Evolutionary conservation across 2,329 filamentous ascomycete genomes (phyloP), one percentile per base, ranked within the genome.

Genomic region (Coccinonectria pachysandricola): DNA sequence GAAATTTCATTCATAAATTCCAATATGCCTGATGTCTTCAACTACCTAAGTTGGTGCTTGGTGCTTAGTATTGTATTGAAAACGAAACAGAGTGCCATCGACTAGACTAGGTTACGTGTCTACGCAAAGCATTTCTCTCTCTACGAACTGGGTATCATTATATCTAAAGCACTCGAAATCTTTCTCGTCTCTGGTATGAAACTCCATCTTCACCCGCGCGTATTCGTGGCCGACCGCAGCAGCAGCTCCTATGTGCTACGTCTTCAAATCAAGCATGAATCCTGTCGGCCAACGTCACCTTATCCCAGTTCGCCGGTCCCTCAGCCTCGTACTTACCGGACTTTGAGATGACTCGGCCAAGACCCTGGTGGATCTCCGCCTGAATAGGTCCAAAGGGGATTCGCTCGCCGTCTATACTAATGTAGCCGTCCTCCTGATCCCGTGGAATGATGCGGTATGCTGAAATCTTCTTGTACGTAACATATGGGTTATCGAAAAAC

Each of bases 371-470:
- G 6, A 95, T 68, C 57, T 98, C 91, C 3, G 78, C 84, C 60
- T 98, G 91, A 50, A 95, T 92, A 0, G 84, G 80, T 43, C 79
- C 79, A 50, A 93, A 96, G 0, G 85, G 81, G 3, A 93, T 66
- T 28, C 71, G 69, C 57, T 98, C 91, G 19, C 91, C 91, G 48
- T 96, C 91, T 39, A 98, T 85, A 51, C 85, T 92, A 50, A 98
- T 92, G 52, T 82, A 91, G 2, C 88, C 88, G 36, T 77, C 68
- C 19, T 71, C 61, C 43, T 77, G 68, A 36, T 79, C 59, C 27
- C 72, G 75, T 0, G 91, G 91, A 4, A 78, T 77, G 36, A 98
- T 78, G 21, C 91, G 71, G 50, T 91, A 95, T 0, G 79, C 91
- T n/a, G 71, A 68, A 4, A 95, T 69, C 53, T 98, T 98, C 43